These are phyloP conservation scores for Wickerhamiella kazuoi DNA, from an alignment of 805 yeast genomes.

Conservation along the genomic window DNA sequence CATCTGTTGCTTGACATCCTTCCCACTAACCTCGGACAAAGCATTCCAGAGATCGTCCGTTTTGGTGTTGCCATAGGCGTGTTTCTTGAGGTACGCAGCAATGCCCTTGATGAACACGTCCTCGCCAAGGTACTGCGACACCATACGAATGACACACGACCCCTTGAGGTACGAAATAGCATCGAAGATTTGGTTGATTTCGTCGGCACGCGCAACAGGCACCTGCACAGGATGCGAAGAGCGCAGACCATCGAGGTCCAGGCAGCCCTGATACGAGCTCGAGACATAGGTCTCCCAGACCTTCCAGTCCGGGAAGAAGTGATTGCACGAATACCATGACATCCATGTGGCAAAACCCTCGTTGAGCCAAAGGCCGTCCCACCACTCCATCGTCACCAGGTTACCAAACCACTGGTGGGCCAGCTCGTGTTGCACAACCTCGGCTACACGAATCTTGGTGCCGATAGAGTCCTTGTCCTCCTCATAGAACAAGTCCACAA, in stretches of 20 bases:
- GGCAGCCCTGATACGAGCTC: conserved; percentile 57
- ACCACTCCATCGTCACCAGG: conserved; percentile 81
- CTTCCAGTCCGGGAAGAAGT: conserved; percentile 67
- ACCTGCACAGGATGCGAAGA: conserved; percentile 70
- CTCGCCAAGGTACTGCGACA: conserved; percentile 50
- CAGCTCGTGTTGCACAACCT: conserved; percentile 69
- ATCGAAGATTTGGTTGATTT: conserved; percentile 69
- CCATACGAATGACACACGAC: conserved; percentile 60
- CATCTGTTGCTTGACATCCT: conserved; percentile 43
- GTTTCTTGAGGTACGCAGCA: conserved; percentile 42
- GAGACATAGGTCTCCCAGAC: conserved; percentile 63
- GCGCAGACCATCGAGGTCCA: conserved; percentile 53
- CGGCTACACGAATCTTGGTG: conserved; percentile 55
- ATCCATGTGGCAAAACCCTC: conserved; percentile 87
- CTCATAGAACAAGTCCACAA: conserved; percentile 45
- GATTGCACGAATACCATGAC: conserved; percentile 51
- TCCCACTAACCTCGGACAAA: conserved; percentile 42
- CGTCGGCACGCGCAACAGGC: conserved; percentile 59
- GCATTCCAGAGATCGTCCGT: conserved; percentile 60
- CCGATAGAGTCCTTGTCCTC: conserved; percentile 44
- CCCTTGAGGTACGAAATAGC: conserved; percentile 70
- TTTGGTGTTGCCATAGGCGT: conserved; percentile 52
- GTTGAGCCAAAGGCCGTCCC: conserved; percentile 82
- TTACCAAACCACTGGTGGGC: conserved; percentile 92
- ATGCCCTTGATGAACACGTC: conserved; percentile 59